Evolutionary conservation across 2,329 filamentous ascomycete genomes (phyloP).

Genomic region (Celoporthe dispersa): DNA sequence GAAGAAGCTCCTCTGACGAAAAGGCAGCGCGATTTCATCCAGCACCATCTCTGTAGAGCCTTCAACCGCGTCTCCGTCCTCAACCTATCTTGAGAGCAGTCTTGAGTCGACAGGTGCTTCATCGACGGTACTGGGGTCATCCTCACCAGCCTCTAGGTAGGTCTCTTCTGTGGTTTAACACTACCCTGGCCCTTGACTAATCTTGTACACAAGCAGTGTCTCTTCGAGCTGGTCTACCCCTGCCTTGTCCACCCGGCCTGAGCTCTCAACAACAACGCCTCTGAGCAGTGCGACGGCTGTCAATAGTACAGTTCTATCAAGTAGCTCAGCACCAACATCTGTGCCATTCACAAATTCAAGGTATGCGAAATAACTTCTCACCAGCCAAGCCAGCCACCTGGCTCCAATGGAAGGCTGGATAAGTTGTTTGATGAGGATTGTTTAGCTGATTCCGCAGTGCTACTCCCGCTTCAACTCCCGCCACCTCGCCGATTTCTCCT

Average conservation of each 20-base stretch:
- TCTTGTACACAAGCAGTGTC: neutral
- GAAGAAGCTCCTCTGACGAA: neutral
- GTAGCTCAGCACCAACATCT: conserved; percentile 27
- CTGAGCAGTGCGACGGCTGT: neutral
- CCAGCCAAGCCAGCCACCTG: no score
- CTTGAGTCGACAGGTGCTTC: neutral
- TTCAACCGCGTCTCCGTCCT: conserved; percentile 9
- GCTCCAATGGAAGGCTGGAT: neutral
- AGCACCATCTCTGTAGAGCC: neutral
- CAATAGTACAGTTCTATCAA: conserved; percentile 27
- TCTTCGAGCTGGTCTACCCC: neutral
- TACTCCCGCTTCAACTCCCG: conserved; percentile 6
- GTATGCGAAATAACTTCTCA: neutral
- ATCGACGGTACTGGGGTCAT: conserved; percentile 4
- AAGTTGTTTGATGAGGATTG: neutral
- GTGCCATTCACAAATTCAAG: conserved; percentile 24
- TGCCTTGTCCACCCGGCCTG: neutral
- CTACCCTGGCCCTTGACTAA: neutral
- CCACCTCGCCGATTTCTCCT: neutral
- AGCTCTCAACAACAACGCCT: conserved; percentile 6
- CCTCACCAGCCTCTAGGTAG: conserved; percentile 13
- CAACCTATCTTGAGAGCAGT: neutral
- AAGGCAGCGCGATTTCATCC: neutral
- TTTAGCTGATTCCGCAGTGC: conserved; percentile 11
- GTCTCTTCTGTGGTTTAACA: neutral